These are phyloP conservation scores for Boletus sp. DNA, from an alignment of 768 basidiomycete species.

Conservation along the genomic window DNA sequence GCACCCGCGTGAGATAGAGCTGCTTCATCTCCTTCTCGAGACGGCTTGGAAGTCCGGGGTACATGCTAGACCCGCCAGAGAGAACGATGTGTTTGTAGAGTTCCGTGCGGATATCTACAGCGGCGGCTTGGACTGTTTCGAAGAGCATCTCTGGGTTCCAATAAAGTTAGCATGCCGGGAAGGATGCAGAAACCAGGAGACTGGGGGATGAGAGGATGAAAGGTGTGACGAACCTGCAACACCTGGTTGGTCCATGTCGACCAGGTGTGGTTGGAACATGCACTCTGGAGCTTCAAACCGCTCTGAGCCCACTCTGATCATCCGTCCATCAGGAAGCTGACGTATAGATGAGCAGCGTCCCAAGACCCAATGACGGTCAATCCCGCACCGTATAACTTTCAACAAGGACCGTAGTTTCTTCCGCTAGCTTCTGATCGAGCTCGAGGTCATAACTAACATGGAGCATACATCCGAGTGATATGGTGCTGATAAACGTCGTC, in stretches of 20 bases:
- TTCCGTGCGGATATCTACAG: conserved; percentile 85
- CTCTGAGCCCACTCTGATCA: conserved; percentile 96
- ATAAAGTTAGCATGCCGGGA: neutral
- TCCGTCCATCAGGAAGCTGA: conserved; percentile 92
- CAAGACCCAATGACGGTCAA: neutral
- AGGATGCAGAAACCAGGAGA: neutral
- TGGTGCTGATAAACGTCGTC: neutral
- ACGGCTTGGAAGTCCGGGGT: conserved; percentile 94
- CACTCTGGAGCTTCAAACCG: conserved; percentile 99
- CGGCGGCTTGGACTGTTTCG: conserved; percentile 89
- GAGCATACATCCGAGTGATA: neutral
- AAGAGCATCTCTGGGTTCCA: conserved; percentile 81
- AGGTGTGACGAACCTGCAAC: conserved; percentile 71
- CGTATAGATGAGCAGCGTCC: conserved; percentile 5
- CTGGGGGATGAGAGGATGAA: neutral
- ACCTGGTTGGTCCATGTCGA: conserved; percentile 95
- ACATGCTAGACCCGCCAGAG: conserved; percentile 98
- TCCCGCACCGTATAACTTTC: conserved; percentile 87
- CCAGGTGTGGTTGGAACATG: conserved; percentile 99
- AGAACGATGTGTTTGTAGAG: conserved; percentile 98
- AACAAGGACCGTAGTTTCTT: conserved; percentile 95
- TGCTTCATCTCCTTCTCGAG: conserved; percentile 99
- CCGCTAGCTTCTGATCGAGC: conserved; percentile 86
- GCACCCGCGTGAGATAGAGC: conserved; percentile 89
- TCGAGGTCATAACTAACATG: conserved; percentile 87